Conservation (phyloP, 805 yeast genomes). For the Starmerella apis region DNA sequence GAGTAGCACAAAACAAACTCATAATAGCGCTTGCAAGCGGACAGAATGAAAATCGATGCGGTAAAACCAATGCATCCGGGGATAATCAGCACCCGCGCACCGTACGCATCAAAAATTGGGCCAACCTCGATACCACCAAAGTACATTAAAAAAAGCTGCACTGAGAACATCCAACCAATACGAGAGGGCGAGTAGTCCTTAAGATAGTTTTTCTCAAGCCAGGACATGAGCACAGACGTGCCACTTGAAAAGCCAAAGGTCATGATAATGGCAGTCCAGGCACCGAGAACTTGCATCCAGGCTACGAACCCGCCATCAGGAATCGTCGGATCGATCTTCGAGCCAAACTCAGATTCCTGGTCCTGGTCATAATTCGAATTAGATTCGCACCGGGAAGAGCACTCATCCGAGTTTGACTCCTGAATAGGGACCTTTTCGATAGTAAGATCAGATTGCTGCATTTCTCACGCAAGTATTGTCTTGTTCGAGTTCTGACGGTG, state of each 20-base stretch:
- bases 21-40: slow-evolving; percentile 41
- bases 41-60: slow-evolving; percentile 43
- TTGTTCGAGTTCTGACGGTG: slow-evolving; percentile 23
- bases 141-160: slow-evolving; percentile 33
- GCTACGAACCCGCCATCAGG: slow-evolving; percentile 51
- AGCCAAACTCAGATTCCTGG: slow-evolving; percentile 15
- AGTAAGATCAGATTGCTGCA: slow-evolving; percentile 4
- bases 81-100: slow-evolving; percentile 39
- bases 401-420: neutral
- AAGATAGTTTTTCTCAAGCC: slow-evolving; percentile 44
- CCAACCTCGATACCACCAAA: slow-evolving; percentile 41
- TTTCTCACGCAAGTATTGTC: slow-evolving; percentile 24
- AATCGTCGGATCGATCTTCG: slow-evolving; percentile 18
- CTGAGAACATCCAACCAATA: slow-evolving; percentile 60
- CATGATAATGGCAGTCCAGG: slow-evolving; percentile 47
- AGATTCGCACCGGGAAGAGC: neutral
- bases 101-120: slow-evolving; percentile 50
- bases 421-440: slow-evolving; percentile 1
- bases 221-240: slow-evolving; percentile 58
- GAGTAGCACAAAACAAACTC: slow-evolving; percentile 52
- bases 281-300: slow-evolving; percentile 46
- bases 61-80: slow-evolving; percentile 39
- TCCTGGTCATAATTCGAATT: neutral
- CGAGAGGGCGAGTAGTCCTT: slow-evolving; percentile 35
- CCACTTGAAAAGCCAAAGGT: slow-evolving; percentile 58